phyloP scores from a whole-genome alignment of 164 flowering plant genomes.

The Dillenia suffruticosa region DNA sequence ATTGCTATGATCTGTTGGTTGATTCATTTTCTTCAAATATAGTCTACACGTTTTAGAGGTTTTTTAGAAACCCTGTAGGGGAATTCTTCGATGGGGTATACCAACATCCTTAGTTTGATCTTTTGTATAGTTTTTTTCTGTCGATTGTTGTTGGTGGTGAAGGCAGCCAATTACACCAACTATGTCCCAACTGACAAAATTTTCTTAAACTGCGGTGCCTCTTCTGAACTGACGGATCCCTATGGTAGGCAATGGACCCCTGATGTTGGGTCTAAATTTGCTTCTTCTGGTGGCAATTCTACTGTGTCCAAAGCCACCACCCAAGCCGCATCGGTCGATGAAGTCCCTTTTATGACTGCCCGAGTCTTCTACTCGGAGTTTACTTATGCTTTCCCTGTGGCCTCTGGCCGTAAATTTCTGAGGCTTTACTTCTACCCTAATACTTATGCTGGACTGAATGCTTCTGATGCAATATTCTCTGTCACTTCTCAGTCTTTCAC shows the following conservation, averaged over 20 bases:
- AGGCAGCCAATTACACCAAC: constrained; percentile 13
- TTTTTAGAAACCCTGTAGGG: no score
- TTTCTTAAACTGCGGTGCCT: constrained; percentile 61
- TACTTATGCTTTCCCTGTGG: constrained; percentile 73
- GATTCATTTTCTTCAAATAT: no score
- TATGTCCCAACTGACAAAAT: constrained; percentile 52
- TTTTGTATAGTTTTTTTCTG: no score
- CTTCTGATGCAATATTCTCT: constrained; percentile 50
- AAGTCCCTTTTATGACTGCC: constrained; percentile 79
- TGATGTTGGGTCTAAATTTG: constrained; percentile 58
- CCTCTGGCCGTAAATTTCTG: constrained; percentile 62
- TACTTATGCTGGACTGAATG: constrained; percentile 36
- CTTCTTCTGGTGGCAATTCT: constrained; percentile 26
- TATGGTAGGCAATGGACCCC: constrained; percentile 66
- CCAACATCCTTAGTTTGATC: no score
- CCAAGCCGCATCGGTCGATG: constrained; percentile 61
- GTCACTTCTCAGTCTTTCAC: constrained; percentile 46
- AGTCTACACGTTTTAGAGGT: no score
- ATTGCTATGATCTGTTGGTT: no score
- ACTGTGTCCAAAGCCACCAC: constrained; percentile 32
- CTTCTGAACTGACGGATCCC: constrained; percentile 29
- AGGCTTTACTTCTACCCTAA: constrained; percentile 72
- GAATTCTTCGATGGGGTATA: no score
- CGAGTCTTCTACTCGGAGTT: constrained; percentile 52
- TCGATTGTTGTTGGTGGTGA: no score